These are phyloP conservation scores for Penicillium goetzii DNA, from an alignment of 495 filamentous ascomycete genomes.

Conservation along the genomic window DNA sequence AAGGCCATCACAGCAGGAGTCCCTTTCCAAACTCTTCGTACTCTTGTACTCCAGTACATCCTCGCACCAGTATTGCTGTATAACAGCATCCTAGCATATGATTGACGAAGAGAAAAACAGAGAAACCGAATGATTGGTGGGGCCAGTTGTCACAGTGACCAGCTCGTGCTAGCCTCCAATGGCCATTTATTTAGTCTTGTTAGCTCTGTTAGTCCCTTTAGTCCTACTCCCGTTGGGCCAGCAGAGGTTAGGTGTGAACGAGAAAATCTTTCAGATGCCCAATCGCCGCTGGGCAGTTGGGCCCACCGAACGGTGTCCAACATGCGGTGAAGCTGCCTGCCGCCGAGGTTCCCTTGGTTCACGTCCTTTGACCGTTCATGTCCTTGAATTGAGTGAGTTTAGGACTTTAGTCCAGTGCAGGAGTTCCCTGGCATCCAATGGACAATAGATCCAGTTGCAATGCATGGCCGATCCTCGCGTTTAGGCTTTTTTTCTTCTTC, in stretches of 20 bases:
- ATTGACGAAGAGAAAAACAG: conserved; percentile 4
- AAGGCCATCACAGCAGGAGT: background rate
- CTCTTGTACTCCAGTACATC: background rate
- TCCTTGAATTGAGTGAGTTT: background rate
- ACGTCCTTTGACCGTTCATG: background rate
- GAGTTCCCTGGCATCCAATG: background rate
- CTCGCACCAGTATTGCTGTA: background rate
- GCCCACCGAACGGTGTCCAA: conserved; percentile 24
- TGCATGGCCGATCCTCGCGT: conserved; percentile 10
- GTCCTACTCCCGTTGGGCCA: conserved; percentile 3
- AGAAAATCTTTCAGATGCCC: conserved; percentile 10
- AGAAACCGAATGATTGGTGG: conserved; percentile 14
- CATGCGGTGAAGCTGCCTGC: conserved; percentile 31
- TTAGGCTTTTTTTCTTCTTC: conserved; percentile 5
- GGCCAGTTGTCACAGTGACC: conserved; percentile 35
- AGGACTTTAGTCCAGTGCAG: background rate
- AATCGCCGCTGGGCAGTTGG: conserved; percentile 20
- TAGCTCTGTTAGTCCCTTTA: conserved; percentile 12
- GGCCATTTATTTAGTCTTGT: conserved; percentile 7
- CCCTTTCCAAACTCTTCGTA: background rate
- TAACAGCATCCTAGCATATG: conserved; percentile 5
- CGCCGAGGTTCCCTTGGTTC: conserved; percentile 15
- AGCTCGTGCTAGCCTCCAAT: conserved; percentile 25
- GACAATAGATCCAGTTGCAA: conserved; percentile 4
- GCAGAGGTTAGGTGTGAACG: conserved; percentile 7